Base-by-base conservation (phyloP, 345 rosid species). In the Camelina neglecta region DNA sequence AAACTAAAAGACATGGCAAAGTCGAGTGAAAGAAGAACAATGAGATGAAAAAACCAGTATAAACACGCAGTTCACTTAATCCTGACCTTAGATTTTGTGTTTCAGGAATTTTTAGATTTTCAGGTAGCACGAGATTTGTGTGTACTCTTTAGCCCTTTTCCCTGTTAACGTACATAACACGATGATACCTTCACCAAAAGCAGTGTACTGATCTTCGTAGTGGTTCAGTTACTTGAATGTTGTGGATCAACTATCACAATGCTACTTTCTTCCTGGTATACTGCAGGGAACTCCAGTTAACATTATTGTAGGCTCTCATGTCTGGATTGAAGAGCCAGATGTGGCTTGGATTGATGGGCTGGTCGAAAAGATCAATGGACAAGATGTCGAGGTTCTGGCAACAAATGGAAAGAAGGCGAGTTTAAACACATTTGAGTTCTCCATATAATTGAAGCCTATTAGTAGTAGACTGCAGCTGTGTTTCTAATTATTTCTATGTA, bases 221-320 rank as follows among this genome's bases (percentile, higher is more conserved):
- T 47, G 20, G 51, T n/a, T 47, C 21, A 47, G 21, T 48, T 48
- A 48, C 21, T 48, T 5, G 2, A 7, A 7, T 48, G 21, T 48
- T 1, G 53, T 48, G 10, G 4, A 48, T 48, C 21, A 5, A 8
- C 20, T 15, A 24, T 54, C n/a, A 13, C 12, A 36, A 69, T 36
- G 16, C 35, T 64, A 54, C 0, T 55, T 24, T 16, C 55, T 69
- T 21, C 49, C 33, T 72, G 20, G 10, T 50, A 42, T 56, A 49
- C 7, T 81, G 82, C 85, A 93, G 98, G 98, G 85, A 80, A 86
- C 94, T 79, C 81, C 87, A 0, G 98, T 86, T 65, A 93, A 91
- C 73, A 91, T 93, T 51, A 90, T 82, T 65, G 96, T 88, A 6
- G 94, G 98, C 63, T 93, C 98, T 78, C 90, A 93, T 23, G 90